Base-by-base conservation (phyloP, 2,329 filamentous ascomycete species). In the Fusarium devonianum region DNA sequence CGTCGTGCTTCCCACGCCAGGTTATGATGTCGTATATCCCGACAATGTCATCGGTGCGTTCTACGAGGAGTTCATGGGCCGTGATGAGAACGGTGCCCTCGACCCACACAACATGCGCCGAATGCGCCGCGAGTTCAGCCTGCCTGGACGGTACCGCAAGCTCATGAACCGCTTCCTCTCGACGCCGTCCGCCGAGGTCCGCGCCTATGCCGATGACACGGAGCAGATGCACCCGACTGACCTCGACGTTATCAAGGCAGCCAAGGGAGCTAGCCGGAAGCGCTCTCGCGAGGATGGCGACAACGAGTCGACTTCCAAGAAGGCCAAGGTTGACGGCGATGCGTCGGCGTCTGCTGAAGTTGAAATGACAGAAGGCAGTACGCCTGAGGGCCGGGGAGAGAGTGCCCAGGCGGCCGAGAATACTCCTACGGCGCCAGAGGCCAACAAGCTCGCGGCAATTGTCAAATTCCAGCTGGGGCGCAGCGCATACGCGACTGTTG, bases 141-240 rank as follows among this genome's bases (percentile, higher is more conserved):
- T 99, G 2, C 90, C 88, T 37, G 95, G 94, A 3, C 84, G 88
- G 18, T 99, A 99, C 72, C 85, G 94, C 56, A 94, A 93, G 71
- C 69, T 96, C 19, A 81, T 97, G 61, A 86, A 89, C 23, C 81
- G 81, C 16, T 90, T 92, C 65, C 77, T 86, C 37, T 81, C 83
- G 2, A 72, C 78, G 7, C 82, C 90, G 7, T 82, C 79, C 9
- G 87, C 86, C 48, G 83, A 90, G 49, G 82, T 96, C 9, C 86
- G 82, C 65, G 73, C 78, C 5, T 97, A 97, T 68, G 67, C 68
- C 4, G 80, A 85, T 19, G 84, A 87, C 22, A 83, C 87, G 23
- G 86, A 95, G 73, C 92, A 97, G 73, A 86, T 97, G 73, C 88
- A 96, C 4, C 83, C 88, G 52, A 99, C 94, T 0, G 94, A 99